Conservation (phyloP, 1,139 yeast species). For the Sugiyamaella castrensis region DNA sequence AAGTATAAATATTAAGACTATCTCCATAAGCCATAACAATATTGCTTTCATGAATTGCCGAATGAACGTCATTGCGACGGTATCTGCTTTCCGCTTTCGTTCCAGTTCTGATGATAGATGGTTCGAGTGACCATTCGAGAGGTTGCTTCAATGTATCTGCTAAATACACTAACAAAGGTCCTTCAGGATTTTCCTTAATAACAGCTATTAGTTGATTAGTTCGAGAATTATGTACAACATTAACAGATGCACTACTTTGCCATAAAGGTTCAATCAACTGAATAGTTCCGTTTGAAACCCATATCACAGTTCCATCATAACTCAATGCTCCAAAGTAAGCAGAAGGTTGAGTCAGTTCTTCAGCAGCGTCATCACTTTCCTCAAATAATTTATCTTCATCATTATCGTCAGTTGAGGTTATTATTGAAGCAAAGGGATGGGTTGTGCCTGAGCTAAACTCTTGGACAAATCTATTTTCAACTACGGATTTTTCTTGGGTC, state of each 20-base stretch:
- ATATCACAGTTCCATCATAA: conserved; percentile 24
- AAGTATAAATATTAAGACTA: conserved; percentile 15
- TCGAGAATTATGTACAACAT: not conserved
- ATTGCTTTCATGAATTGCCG: conserved; percentile 15
- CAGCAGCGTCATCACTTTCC: not conserved
- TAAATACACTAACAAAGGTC: conserved; percentile 4
- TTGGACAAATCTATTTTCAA: conserved; percentile 4
- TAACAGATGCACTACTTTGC: conserved; percentile 12
- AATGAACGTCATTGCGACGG: conserved; percentile 11
- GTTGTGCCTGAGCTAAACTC: conserved; percentile 26
- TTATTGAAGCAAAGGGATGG: conserved; percentile 16
- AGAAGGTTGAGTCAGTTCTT: not conserved
- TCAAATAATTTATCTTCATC: not conserved
- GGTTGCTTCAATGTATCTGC: conserved; percentile 5
- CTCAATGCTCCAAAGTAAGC: conserved; percentile 24
- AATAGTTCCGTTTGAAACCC: conserved; percentile 26
- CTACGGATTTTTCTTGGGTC: not conserved
- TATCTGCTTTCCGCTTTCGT: not conserved
- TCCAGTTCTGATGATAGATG: no score
- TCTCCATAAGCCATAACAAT: conserved; percentile 19
- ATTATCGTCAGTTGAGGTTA: conserved; percentile 10
- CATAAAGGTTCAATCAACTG: conserved; percentile 26
- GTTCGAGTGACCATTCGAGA: conserved; percentile 5
- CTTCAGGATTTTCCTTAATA: conserved; percentile 9
- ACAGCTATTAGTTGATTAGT: conserved; percentile 6